These are phyloP conservation scores for Meredithiella fracta DNA, from an alignment of 2,329 filamentous ascomycete genomes.

Conservation along the genomic window DNA sequence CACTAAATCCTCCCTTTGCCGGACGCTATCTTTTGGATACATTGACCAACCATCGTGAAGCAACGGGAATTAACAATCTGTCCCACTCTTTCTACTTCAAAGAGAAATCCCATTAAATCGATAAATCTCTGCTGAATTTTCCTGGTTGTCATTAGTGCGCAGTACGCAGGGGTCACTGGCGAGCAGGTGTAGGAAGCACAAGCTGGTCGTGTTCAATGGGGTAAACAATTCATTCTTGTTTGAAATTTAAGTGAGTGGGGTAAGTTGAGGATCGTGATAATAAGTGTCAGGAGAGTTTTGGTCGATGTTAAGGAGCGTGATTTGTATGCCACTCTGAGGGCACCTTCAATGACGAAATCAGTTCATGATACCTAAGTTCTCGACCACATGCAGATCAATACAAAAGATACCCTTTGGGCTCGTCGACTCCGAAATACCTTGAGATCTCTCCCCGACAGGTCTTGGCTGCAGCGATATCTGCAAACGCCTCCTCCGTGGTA, in stretches of 20 bases:
- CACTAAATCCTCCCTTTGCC: no score
- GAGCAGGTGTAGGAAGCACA: no score
- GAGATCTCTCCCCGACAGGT: neutral
- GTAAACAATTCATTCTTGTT: neutral
- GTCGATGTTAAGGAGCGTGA: neutral
- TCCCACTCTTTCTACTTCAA: no score
- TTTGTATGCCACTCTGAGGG: neutral
- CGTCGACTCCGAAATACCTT: neutral
- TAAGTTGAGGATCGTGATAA: neutral
- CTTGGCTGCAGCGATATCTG: neutral
- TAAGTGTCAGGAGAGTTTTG: neutral
- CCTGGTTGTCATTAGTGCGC: no score
- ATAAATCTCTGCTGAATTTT: no score
- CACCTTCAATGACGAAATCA: neutral
- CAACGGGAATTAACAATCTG: neutral
- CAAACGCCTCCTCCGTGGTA: neutral
- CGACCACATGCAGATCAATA: neutral
- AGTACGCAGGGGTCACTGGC: no score
- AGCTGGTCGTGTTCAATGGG: neutral
- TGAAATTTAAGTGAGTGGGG: neutral
- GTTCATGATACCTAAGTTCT: neutral
- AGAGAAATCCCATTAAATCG: no score
- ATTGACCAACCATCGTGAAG: neutral
- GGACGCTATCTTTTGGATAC: neutral
- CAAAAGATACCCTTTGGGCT: neutral